These are phyloP conservation scores for Musa acuminata DNA, from an alignment of 176 grass and related monocot genomes.

Conservation along the genomic window DNA sequence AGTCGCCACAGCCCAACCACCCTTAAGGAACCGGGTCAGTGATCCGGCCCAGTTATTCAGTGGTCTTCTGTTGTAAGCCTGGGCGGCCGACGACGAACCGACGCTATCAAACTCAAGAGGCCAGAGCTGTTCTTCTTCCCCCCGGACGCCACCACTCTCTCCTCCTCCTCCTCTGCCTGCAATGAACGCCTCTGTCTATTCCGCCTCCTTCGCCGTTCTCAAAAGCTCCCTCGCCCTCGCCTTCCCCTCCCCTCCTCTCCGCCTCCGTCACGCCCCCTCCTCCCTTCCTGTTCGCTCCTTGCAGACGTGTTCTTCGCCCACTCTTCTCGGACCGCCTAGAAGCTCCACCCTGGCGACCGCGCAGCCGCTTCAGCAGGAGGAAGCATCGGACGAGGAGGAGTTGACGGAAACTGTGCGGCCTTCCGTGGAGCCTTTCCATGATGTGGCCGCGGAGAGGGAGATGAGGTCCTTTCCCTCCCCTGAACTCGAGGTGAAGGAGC, in stretches of 20 bases:
- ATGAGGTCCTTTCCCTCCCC: conserved; percentile 40
- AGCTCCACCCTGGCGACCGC: conserved; percentile 8
- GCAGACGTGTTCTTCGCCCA: background rate
- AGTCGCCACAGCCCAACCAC: too few relatives aligned
- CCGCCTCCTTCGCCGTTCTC: conserved; percentile 27
- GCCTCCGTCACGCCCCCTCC: conserved; percentile 12
- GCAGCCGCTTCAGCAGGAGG: conserved; percentile 6
- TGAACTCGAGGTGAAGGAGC: conserved; percentile 54
- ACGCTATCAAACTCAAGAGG: too few relatives aligned
- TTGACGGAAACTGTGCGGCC: conserved; percentile 1
- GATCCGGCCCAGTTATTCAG: too few relatives aligned
- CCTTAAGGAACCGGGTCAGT: too few relatives aligned
- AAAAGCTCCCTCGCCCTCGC: conserved; percentile 27
- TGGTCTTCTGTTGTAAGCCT: too few relatives aligned
- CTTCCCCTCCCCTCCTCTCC: conserved; percentile 19
- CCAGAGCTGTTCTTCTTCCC: too few relatives aligned
- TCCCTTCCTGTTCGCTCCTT: conserved; percentile 11
- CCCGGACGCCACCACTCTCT: background rate
- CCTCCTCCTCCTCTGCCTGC: background rate
- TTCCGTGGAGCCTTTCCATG: conserved; percentile 35
- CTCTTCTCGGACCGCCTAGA: background rate
- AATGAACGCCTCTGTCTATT: conserved; percentile 11
- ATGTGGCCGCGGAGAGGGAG: conserved; percentile 40
- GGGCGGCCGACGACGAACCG: too few relatives aligned
- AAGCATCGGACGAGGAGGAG: conserved; percentile 27